Evolutionary conservation across 805 yeast genomes (phyloP), one percentile per base, ranked within the genome.

Genomic region (Wickerhamomyces mucosus): DNA sequence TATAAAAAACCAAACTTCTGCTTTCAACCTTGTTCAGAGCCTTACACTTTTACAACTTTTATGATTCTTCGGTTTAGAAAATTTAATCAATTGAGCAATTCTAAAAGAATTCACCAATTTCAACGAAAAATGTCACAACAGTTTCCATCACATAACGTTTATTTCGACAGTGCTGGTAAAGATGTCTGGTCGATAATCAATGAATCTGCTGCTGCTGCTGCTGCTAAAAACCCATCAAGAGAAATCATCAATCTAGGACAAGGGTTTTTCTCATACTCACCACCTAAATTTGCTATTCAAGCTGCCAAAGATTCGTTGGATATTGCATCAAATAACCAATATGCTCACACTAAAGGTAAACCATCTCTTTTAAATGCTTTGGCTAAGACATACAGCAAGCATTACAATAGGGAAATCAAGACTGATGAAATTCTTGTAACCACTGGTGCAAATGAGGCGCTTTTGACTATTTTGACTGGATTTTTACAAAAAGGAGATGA

Each of bases 371-470:
- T 86, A 35, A 63, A 75, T 23, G 78, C 89, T 8, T 54, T 92
- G 27, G 69, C 85, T 16, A 66, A 69, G 19, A 71, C 82, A 17
- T 92, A 89, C 59, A 63, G 83, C 15, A 75, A 80, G 27, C 66
- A 67, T 27, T 80, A 77, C 42, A 75, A 73, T 14, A 63, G 78
- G 31, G 55, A 60, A 17, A 59, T 85, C 15, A 64, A 67, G 17
- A 65, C 72, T 14, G 61, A 67, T 25, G 81, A 85, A 50, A 65
- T 92, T 26, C 73, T 78, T 34, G 78, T 89, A 24, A 84, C 96
- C 27, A 86, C 97, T 2, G 98, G 98, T 34, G 98, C 98, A 27
- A 92, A 92, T 50, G 97, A 92, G 59, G 97, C 96, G 22, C 82
- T 92, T 66, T 67, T 84, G 32, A 60, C 95, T 2, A 75, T 80